A percentile compares a stretch with the other conserved stretches of the same genome.
Evolutionary conservation across 768 basidiomycete species (phyloP).

Genomic region (Rubroboletus pulcherrimus): DNA sequence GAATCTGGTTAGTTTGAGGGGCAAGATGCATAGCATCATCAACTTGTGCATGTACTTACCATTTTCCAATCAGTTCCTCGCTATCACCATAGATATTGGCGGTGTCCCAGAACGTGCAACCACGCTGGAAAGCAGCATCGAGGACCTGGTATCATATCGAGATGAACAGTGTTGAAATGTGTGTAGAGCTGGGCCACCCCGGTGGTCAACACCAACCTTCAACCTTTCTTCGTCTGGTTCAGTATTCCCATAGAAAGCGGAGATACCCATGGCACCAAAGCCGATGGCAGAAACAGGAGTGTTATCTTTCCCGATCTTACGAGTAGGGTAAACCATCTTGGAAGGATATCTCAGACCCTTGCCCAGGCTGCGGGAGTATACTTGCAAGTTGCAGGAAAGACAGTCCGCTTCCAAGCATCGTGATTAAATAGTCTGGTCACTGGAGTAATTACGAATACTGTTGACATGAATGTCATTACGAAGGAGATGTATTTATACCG

Average conservation of each 20-base stretch:
- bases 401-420: not conserved
- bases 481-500: too few relatives aligned
- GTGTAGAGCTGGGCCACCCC: not conserved
- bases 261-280: conserved; percentile 60
- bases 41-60: conserved; percentile 24
- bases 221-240: conserved; percentile 56
- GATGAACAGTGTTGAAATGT: not conserved
- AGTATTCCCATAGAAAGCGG: conserved; percentile 43
- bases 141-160: conserved; percentile 31
- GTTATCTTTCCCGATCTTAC: conserved; percentile 40
- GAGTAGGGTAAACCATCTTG: conserved; percentile 28
- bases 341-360: not conserved
- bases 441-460: too few relatives aligned
- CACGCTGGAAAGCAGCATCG: conserved; percentile 38
- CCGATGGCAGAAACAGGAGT: conserved; percentile 46
- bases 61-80: conserved; percentile 46
- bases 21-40: too few relatives aligned
- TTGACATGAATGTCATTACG: too few relatives aligned
- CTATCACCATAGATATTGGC: conserved; percentile 41
- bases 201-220: conserved; percentile 35
- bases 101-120: conserved; percentile 48
- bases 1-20: not conserved
- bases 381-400: not conserved
- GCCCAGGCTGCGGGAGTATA: not conserved
- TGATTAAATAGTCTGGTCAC: too few relatives aligned